phyloP scores from a whole-genome alignment of 75 land plant species.

The Pinus albicaulis region DNA sequence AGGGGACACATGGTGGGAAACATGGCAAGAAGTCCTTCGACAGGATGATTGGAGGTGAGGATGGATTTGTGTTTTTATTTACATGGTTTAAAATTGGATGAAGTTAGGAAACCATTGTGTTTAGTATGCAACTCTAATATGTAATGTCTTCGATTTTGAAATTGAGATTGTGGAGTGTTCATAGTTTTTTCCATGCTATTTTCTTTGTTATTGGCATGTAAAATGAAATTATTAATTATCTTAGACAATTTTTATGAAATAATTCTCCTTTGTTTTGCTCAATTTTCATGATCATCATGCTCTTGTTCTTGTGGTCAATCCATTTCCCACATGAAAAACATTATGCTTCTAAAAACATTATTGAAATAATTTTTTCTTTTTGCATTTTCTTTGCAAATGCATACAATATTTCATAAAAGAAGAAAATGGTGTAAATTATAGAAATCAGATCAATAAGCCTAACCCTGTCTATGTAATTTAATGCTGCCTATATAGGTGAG shows the following conservation, averaged over 20 bases:
- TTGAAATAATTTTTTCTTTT: no score
- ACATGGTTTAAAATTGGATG: background rate
- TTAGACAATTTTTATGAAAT: background rate
- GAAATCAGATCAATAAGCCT: no score
- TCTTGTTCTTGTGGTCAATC: no score
- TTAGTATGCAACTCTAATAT: background rate
- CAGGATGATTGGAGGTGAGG: slow-evolving; percentile 94
- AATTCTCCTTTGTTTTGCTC: no score
- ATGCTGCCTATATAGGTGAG: no score
- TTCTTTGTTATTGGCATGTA: background rate
- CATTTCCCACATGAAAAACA: no score
- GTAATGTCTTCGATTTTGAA: background rate
- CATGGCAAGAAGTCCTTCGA: slow-evolving; percentile 91
- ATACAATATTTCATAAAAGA: background rate
- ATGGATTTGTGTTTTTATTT: background rate
- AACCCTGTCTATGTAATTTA: no score
- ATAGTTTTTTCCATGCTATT: background rate
- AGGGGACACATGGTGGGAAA: slow-evolving; percentile 99
- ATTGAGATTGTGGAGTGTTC: background rate
- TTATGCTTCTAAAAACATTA: no score
- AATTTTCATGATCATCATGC: no score
- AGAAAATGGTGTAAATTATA: no score
- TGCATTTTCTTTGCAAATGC: no score
- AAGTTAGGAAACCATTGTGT: background rate
- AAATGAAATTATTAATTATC: background rate